phyloP scores from a whole-genome alignment of 176 grass and related monocot species.

The Oryza meyeriana region DNA sequence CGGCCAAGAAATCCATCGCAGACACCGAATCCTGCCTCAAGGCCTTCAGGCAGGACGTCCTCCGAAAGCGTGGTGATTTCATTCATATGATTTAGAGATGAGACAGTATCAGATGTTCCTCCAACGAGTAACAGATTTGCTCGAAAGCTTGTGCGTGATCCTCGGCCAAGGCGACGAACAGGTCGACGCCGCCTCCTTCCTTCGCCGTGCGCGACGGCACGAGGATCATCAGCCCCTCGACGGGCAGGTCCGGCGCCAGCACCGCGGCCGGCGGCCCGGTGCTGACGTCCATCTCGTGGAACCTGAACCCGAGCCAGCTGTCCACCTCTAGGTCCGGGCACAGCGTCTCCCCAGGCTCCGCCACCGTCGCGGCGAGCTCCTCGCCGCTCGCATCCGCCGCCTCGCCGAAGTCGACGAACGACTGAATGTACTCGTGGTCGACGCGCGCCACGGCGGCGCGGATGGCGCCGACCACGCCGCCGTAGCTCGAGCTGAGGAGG shows the following conservation, averaged over 20 bases:
- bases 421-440: conserved; percentile 32
- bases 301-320: conserved; percentile 31
- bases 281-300: conserved; percentile 36
- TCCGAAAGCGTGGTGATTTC: too few relatives aligned
- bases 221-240: conserved; percentile 8
- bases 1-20: too few relatives aligned
- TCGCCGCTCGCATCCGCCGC: neutral
- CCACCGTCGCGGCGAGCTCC: conserved; percentile 15
- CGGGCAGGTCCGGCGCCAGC: neutral
- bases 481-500: neutral
- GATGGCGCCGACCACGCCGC: conserved; percentile 2
- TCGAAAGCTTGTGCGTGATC: neutral
- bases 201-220: neutral
- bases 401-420: conserved; percentile 33
- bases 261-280: neutral
- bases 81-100: too few relatives aligned
- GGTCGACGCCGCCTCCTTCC: neutral
- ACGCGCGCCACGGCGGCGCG: conserved; percentile 7
- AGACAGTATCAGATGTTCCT: neutral
- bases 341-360: neutral
- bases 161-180: conserved; percentile 9
- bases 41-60: too few relatives aligned
- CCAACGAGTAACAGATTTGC: conserved; percentile 3
- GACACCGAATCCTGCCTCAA: too few relatives aligned
- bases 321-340: conserved; percentile 33